A percentile compares a stretch with the other conserved stretches of the same genome.
These are phyloP conservation scores for Macrocystidia cucumis DNA, from an alignment of 1,284 basidiomycete genomes.

Conservation along the genomic window DNA sequence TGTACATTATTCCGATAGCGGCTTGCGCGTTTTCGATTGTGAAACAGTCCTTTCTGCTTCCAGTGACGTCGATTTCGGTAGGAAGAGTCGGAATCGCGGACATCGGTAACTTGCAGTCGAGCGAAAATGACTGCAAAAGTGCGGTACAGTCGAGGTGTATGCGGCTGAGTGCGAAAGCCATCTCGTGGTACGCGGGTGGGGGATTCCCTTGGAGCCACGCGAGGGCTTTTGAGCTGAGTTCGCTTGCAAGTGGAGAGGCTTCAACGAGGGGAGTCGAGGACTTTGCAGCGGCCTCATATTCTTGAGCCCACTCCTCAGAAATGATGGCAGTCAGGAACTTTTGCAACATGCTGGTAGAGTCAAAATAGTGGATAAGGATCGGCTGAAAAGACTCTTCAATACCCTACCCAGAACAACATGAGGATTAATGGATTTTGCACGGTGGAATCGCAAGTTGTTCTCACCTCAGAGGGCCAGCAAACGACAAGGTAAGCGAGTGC, in stretches of 20 bases:
- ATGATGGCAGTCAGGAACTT: constrained; percentile 81
- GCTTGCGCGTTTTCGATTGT: constrained; percentile 75
- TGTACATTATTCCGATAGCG: constrained; percentile 69
- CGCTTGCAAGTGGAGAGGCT: constrained; percentile 51
- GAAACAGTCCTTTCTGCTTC: constrained; percentile 62
- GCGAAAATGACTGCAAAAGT: constrained; percentile 74
- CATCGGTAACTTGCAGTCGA: constrained; percentile 81
- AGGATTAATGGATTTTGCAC: no score
- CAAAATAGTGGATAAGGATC: constrained; percentile 73
- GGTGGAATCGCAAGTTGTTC: constrained; percentile 13
- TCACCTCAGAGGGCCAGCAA: constrained; percentile 58
- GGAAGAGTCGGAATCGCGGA: constrained; percentile 79
- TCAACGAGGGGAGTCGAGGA: constrained; percentile 39
- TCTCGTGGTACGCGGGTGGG: constrained; percentile 86
- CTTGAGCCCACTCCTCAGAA: constrained; percentile 90
- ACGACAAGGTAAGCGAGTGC: constrained; percentile 74
- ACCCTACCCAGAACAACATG: constrained; percentile 19
- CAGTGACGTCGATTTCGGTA: constrained; percentile 70
- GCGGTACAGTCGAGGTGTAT: constrained; percentile 79
- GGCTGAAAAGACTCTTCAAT: constrained; percentile 61
- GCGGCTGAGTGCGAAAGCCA: constrained; percentile 76
- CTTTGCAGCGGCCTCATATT: constrained; percentile 29
- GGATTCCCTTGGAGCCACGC: constrained; percentile 68
- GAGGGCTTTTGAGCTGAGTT: constrained; percentile 62
- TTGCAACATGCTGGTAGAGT: constrained; percentile 88